Conservation (phyloP, 169 alveolate species). For the Plasmodium coatneyi region DNA sequence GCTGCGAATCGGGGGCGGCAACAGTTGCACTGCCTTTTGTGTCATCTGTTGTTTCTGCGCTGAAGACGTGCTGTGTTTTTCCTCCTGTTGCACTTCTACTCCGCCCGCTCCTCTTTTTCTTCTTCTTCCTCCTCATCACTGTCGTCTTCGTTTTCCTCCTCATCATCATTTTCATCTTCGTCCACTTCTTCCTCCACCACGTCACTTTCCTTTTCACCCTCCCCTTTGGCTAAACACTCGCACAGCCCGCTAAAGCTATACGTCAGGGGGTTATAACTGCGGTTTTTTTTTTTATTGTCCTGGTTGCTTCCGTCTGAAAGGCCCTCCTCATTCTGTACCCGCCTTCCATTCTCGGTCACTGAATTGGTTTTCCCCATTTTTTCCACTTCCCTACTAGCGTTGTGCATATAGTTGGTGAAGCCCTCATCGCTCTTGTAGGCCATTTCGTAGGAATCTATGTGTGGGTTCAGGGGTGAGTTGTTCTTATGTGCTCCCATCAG, state of each 20-base stretch:
- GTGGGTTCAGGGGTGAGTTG: not conserved
- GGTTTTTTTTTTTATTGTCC: not conserved
- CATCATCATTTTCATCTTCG: too few species aligned
- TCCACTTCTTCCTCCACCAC: not conserved
- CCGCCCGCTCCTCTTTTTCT: not conserved
- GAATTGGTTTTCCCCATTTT: not conserved
- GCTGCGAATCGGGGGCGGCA: not conserved
- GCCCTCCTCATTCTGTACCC: not conserved
- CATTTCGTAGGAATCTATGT: slow-evolving; percentile 26
- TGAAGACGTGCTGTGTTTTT: not conserved
- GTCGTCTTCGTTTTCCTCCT: too few species aligned
- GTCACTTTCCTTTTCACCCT: not conserved
- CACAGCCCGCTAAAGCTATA: not conserved
- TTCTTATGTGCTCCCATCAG: not conserved
- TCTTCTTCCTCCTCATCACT: not conserved
- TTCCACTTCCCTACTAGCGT: not conserved
- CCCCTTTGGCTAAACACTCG: not conserved
- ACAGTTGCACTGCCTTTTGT: not conserved
- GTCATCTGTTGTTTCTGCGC: not conserved
- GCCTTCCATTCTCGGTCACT: not conserved
- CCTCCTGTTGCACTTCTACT: not conserved
- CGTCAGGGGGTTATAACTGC: not conserved
- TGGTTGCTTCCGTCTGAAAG: not conserved
- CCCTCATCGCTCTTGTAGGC: slow-evolving; percentile 22
- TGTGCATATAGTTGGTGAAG: slow-evolving; percentile 9